Base-by-base conservation (phyloP, 1,284 basidiomycete genomes). In the Phellinidium pouzarii region DNA sequence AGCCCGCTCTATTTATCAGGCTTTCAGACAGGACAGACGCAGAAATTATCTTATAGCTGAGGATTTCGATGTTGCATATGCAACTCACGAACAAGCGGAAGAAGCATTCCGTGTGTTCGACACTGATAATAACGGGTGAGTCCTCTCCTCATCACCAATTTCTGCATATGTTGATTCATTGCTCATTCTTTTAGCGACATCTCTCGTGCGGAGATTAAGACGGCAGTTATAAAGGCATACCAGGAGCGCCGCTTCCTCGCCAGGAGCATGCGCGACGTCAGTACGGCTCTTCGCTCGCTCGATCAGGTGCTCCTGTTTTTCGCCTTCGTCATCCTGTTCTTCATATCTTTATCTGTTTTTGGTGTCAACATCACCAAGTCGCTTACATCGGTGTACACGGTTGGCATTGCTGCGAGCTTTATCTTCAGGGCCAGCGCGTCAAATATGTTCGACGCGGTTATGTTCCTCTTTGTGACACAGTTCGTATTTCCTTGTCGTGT, bases 381-480 rank as follows among this genome's bases (percentile, higher is more conserved):
- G 25, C 62, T 88, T 65, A 80, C 82, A 41, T 85, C 82, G 62
- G 69, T 85, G 57, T 88, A 87, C 63, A 73, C 83, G 7, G 62
- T 87, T 57, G 78, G 72, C 19, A 77, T 88, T 54, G 86, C 81
- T 2, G 78, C 77, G 14, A 86, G 83, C 60, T 89, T 89, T 60
- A 75, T 89, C 56, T 89, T 89, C 73, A 87, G 84, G 69, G 78
- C 74, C 59, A 68, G 85, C 7, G 82, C 84, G 19, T 80, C 78
- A 54, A 76, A 71, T 53, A 80, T 80, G 37, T 89, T 89, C 60
- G 86, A 88, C 66, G 75, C 85, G 40, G 81, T 88, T 61, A 84
- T 87, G 75, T 85, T 88, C 64, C 65, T 88, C 59, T 89, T 88
- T 64, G 84, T 88, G 40, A 83, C 84, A 4, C 87, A 89, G 82